Evolutionary conservation across 2,329 filamentous ascomycete genomes (phyloP), one percentile per base, ranked within the genome.

Genomic region (Aspergillus aculeatinus): DNA sequence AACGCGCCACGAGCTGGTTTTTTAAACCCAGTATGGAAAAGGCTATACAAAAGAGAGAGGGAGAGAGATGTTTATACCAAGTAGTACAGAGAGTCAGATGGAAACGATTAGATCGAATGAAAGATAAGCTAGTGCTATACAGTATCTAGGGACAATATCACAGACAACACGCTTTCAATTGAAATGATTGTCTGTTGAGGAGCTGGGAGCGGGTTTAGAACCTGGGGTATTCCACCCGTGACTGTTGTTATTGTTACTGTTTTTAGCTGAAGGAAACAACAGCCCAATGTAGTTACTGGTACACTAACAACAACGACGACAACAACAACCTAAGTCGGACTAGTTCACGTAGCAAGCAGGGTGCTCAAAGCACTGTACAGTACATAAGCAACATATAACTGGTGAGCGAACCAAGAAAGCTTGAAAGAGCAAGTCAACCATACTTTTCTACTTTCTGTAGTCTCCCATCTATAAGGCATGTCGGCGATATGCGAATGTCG

Each of bases 1-100:
- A 31, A 35, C 39, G 19, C 39, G 16, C 12, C 39, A 44, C 39
- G 16, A 19, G 39, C 14, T 44, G 39, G 14, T 19, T 52, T 10
- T 39, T n/a, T 6, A 7, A 16, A 21, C 7, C n/a, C 35, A 58
- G 50, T 39, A 50, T 54, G n/a, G 47, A 48, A 12, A 25, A 50
- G 39, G 23, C 25, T 23, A 54, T 50, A 61, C 25, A 57, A 51
- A 48, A 49, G 39, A 47, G 60, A 33, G 58, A 48, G 33, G 33
- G 12, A 12, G 33, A 10, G 33, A 35, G 2, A 35, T 35, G 33
- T 16, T 35, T 12, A 35, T 12, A 16, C 33, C 14, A 10, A 35
- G 33, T 35, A 16, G 5, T 35, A 35, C 14, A 35, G 33, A 35
- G 11, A 12, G 33, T 12, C 14, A 6, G 33, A 35, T 12, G 12